Evolutionary conservation across 225 moss, liverwort and hornwort genomes (phyloP).

Genomic region (Antitrichia curtipendula): DNA sequence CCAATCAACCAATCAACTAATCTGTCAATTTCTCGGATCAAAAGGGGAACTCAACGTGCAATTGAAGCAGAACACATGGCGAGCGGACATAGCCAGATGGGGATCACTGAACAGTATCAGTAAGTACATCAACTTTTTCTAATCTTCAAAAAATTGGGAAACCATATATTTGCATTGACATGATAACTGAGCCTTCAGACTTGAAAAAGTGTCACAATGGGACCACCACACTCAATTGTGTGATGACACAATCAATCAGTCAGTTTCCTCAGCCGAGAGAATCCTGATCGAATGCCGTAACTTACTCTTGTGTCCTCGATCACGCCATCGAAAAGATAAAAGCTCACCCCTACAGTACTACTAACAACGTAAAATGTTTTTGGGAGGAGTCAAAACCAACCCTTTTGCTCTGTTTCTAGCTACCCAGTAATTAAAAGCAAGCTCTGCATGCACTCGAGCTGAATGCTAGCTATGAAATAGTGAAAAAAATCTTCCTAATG

Average conservation of each 20-base stretch:
- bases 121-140: background rate
- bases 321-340: background rate
- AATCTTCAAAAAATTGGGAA: background rate
- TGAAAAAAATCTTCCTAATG: background rate
- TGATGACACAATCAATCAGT: background rate
- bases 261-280: background rate
- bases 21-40: background rate
- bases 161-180: background rate
- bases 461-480: background rate
- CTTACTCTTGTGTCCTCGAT: background rate
- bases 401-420: background rate
- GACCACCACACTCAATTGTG: background rate
- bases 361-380: background rate
- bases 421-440: background rate
- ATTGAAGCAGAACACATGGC: background rate
- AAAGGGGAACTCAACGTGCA: background rate
- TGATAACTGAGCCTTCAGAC: too few relatives aligned
- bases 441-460: background rate
- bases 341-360: background rate
- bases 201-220: background rate
- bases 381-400: slow-evolving; percentile 11
- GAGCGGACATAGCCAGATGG: background rate
- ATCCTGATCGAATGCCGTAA: background rate
- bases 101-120: background rate
- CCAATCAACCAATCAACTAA: background rate